Evolutionary conservation across 1,284 basidiomycete species (phyloP).

Genomic region (Pterulicium gracile): DNA sequence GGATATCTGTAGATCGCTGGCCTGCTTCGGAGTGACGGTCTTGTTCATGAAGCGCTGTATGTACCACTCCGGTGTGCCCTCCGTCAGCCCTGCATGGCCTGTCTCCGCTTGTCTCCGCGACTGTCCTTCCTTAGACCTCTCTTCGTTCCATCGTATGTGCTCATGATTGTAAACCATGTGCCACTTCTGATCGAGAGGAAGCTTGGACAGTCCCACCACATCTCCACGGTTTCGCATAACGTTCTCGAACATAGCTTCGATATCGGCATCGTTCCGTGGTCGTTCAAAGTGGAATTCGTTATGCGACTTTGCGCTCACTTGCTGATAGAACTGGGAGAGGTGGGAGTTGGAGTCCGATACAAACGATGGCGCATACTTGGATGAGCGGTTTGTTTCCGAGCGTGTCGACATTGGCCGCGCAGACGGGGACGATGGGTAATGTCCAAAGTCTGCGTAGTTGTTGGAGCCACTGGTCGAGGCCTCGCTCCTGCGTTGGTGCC

Average conservation of each 20-base stretch:
- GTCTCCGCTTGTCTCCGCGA: constrained; percentile 46
- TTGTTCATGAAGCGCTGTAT: constrained; percentile 84
- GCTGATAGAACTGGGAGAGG: constrained; percentile 44
- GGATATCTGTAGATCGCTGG: constrained; percentile 68
- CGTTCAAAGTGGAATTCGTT: constrained; percentile 68
- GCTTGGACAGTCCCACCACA: constrained; percentile 44
- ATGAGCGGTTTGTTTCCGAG: constrained; percentile 48
- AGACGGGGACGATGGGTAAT: constrained; percentile 23
- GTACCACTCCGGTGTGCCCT: constrained; percentile 79
- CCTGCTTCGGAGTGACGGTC: constrained; percentile 76
- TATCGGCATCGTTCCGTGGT: constrained; percentile 62
- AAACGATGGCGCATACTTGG: constrained; percentile 47
- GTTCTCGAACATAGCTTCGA: constrained; percentile 70
- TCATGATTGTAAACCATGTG: constrained; percentile 81
- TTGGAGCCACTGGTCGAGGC: constrained; percentile 22
- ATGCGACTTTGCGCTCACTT: constrained; percentile 16
- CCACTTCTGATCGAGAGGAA: constrained; percentile 87
- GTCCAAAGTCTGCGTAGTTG: constrained; percentile 15
- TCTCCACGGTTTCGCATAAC: constrained; percentile 63
- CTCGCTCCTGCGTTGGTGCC: constrained; percentile 34
- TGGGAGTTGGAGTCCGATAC: constrained; percentile 36
- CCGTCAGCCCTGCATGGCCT: constrained; percentile 41
- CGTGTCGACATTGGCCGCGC: constrained; percentile 43
- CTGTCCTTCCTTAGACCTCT: constrained; percentile 47
- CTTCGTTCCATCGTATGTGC: constrained; percentile 71